Evolutionary conservation across 768 basidiomycete genomes (phyloP).

Genomic region (Tricholoma saponaceum): DNA sequence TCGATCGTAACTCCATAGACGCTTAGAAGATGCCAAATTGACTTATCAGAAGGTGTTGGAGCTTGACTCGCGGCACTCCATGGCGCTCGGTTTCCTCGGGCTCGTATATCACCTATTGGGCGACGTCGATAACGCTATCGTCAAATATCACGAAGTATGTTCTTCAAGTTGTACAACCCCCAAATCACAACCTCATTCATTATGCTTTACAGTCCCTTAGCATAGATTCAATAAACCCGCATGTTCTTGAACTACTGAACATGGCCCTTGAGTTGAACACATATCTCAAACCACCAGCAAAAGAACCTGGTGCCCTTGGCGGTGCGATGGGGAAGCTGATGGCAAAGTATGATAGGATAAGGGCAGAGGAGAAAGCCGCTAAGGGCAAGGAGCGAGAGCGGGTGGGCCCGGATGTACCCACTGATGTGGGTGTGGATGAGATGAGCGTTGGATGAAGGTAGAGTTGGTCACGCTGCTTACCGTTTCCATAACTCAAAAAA

Average conservation of each 20-base stretch:
- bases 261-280: constrained; percentile 63
- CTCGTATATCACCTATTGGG: constrained; percentile 78
- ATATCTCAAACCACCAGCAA: constrained; percentile 13
- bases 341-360: constrained; percentile 27
- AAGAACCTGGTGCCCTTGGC: constrained; percentile 23
- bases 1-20: constrained; percentile 23
- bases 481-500: constrained; percentile 5
- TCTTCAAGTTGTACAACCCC: neutral
- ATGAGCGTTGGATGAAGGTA: constrained; percentile 25
- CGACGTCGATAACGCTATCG: constrained; percentile 74
- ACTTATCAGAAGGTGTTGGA: constrained; percentile 80
- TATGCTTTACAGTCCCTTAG: constrained; percentile 54
- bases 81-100: constrained; percentile 86
- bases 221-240: constrained; percentile 78
- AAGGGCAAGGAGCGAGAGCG: constrained; percentile 23
- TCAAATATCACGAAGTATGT: constrained; percentile 88
- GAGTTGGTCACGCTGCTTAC: neutral
- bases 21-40: constrained; percentile 59
- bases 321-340: constrained; percentile 24
- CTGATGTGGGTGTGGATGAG: constrained; percentile 18
- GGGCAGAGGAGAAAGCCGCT: constrained; percentile 17
- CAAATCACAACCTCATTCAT: constrained; percentile 3
- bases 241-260: constrained; percentile 77
- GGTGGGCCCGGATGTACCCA: constrained; percentile 15
- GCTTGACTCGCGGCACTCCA: constrained; percentile 79